Conservation (phyloP, 139 green algal species). For the Ulvella scutata region DNA sequence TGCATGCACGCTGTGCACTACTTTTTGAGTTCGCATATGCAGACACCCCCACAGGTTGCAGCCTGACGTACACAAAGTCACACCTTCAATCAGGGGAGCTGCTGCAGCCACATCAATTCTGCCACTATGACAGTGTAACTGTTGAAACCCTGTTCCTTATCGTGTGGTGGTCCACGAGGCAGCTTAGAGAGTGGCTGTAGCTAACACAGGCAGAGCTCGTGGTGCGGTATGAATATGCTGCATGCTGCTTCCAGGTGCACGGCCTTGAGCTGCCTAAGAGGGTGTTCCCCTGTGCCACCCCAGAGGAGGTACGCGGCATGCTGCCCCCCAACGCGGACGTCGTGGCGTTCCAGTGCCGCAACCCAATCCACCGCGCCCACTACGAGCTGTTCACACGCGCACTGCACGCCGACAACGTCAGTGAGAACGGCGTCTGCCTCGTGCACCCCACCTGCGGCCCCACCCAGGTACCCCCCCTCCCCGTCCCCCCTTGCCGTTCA, state of each 20-base stretch:
- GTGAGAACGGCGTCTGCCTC: constrained; percentile 50
- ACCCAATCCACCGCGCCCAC: constrained; percentile 83
- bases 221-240: too few relatives aligned
- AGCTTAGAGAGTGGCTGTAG: too few relatives aligned
- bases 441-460: constrained; percentile 83
- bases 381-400: constrained; percentile 88
- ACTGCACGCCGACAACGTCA: constrained; percentile 63
- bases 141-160: too few relatives aligned
- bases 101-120: too few relatives aligned
- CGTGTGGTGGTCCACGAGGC: too few relatives aligned
- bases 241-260: constrained; percentile 6
- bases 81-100: too few relatives aligned
- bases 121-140: too few relatives aligned
- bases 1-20: neutral
- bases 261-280: constrained; percentile 41
- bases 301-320: constrained; percentile 46
- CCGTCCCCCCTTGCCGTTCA: neutral
- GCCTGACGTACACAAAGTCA: too few relatives aligned
- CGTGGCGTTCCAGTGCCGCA: constrained; percentile 89
- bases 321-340: constrained; percentile 63
- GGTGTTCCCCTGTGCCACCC: constrained; percentile 69
- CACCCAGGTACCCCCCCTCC: constrained; percentile 44
- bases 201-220: too few relatives aligned
- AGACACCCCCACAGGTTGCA: too few relatives aligned
- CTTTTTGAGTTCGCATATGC: too few relatives aligned